Evolutionary conservation across 768 basidiomycete genomes (phyloP).

Genomic region (Termitomyces sp.): DNA sequence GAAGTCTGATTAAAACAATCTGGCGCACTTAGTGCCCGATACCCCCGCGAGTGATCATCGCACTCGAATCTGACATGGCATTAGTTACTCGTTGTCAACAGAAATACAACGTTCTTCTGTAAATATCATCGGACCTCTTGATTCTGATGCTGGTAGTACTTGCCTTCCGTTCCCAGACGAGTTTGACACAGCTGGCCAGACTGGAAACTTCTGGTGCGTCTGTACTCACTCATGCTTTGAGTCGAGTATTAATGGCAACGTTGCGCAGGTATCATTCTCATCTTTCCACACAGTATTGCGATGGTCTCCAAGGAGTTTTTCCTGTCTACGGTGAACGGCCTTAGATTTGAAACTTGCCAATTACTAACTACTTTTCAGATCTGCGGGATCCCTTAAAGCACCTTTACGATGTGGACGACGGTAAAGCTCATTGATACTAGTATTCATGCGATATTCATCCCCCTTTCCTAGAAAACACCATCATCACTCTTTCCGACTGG

Average conservation of each 20-base stretch:
- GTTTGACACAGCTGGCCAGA: constrained; percentile 29
- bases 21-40: constrained; percentile 31
- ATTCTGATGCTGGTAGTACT: not conserved
- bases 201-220: constrained; percentile 16
- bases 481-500: constrained; percentile 34
- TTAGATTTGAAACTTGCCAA: too few species aligned
- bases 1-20: not conserved
- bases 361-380: constrained; percentile 16
- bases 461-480: constrained; percentile 17
- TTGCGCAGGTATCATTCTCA: constrained; percentile 36
- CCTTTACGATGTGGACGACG: constrained; percentile 40
- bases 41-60: constrained; percentile 14
- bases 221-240: not conserved
- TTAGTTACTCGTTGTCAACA: not conserved
- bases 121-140: not conserved
- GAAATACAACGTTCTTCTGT: constrained; percentile 24
- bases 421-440: constrained; percentile 9
- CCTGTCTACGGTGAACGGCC: constrained; percentile 20
- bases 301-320: constrained; percentile 35
- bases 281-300: constrained; percentile 44
- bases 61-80: not conserved
- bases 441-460: not conserved
- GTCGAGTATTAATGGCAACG: not conserved
- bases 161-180: constrained; percentile 16
- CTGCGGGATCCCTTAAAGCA: constrained; percentile 29